Evolutionary conservation across 768 basidiomycete species (phyloP).

Genomic region (Tephrocybe sp.): DNA sequence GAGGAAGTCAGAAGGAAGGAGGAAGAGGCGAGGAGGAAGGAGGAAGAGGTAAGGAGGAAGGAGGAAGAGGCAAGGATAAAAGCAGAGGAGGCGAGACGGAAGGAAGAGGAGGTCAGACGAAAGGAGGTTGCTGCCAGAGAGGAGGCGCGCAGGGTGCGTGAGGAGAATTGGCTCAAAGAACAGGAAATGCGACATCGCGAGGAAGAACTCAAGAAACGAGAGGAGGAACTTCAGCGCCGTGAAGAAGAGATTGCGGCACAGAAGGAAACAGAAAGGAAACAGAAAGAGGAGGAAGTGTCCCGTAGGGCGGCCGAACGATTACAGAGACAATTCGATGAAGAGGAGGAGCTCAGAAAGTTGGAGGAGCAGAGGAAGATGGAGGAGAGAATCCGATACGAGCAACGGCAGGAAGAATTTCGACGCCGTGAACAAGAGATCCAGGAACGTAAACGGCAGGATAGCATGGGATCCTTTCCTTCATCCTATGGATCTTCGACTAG

Average conservation of each 20-base stretch:
- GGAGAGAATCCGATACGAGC: constrained; percentile 23
- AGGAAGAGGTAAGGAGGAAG: constrained; percentile 18
- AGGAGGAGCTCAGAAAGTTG: constrained; percentile 20
- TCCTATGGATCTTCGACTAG: constrained; percentile 19
- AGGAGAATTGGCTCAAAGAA: constrained; percentile 21
- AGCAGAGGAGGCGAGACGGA: constrained; percentile 21
- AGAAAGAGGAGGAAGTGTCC: constrained; percentile 23
- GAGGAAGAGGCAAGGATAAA: constrained; percentile 26
- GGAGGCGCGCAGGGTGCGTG: constrained; percentile 25
- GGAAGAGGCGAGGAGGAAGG: constrained; percentile 25
- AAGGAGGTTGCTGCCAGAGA: constrained; percentile 29
- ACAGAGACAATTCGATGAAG: constrained; percentile 21
- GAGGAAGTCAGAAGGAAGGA: constrained; percentile 15
- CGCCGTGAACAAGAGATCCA: constrained; percentile 43
- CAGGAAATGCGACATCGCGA: constrained; percentile 31
- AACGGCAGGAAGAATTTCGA: constrained; percentile 39
- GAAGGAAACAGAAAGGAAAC: constrained; percentile 25
- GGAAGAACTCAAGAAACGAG: constrained; percentile 32
- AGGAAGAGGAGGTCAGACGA: constrained; percentile 24
- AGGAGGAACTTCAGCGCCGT: constrained; percentile 23
- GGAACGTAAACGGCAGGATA: constrained; percentile 45
- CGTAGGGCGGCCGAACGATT: constrained; percentile 21
- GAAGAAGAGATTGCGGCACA: constrained; percentile 23
- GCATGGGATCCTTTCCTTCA: constrained; percentile 28
- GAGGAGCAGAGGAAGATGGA: constrained; percentile 25